Base-by-base conservation (phyloP, 2,329 filamentous ascomycete genomes). In the Aspergillus neoniger region DNA sequence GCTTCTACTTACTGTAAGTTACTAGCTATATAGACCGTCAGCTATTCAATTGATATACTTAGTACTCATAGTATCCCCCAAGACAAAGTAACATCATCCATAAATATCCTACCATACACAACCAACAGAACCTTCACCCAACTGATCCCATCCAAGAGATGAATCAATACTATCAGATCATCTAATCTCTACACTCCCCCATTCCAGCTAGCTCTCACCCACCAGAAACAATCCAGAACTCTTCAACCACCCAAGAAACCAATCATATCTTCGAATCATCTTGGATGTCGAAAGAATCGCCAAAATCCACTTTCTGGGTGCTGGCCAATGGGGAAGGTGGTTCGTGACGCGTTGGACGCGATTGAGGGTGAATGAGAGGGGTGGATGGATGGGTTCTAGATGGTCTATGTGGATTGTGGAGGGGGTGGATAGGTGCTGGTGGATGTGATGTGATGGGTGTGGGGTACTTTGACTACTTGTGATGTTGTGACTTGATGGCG, bases 281-380 rank as follows among this genome's bases (percentile, higher is more conserved):
- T n/a, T 39, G 4, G 25, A 55, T 55, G 51, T 55, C 28, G 17
- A 59, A 59, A 32, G 41, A 59, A 59, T 59, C 50, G 51, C 57
- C 41, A 59, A 59, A 50, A 55, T 59, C 51, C 57, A 56, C 58
- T 56, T 43, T 51, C 14, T 15, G 32, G 10, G n/a, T 23, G 2
- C 17, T 17, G 38, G 7, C 57, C 38, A 55, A 59, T 54, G 19
- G 21, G 19, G n/a, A 6, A n/a, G 19, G 47, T n/a, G 14, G 6
- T 17, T 54, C 28, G 44, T 12, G 49, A 59, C 30, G 57, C 38
- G 38, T 59, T 53, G 21, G n/a, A 39, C 30, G 50, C 14, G 32
- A 23, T 30, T 4, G 30, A 10, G 3, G 14, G 25, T 23, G 47
- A 14, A 30, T 50, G 9, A 41, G 32, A 50, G 19, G 39, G 5